Evolutionary conservation across 352 stramenopile genomes (phyloP).

Genomic region (Stramenopiles sp.): DNA sequence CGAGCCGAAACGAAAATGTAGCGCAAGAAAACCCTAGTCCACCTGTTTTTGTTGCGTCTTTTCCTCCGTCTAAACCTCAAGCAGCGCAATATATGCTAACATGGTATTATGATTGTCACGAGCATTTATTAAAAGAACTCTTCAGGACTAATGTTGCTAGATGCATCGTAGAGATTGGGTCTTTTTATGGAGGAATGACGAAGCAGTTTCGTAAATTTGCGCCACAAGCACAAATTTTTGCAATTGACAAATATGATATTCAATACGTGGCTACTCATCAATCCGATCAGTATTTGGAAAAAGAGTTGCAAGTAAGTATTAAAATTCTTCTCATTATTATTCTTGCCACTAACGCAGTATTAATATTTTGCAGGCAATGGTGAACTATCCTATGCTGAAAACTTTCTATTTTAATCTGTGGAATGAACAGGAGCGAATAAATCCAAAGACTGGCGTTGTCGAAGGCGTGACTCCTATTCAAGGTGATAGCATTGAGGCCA

Average conservation of each 20-base stretch:
- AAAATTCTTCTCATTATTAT: too few relatives aligned
- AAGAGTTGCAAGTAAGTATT: too few relatives aligned
- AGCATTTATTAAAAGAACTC: neutral
- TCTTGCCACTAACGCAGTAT: too few relatives aligned
- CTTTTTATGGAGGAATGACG: slow-evolving; percentile 20
- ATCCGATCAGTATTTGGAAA: slow-evolving; percentile 18
- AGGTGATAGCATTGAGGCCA: neutral
- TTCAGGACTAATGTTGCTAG: slow-evolving; percentile 1
- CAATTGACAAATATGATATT: slow-evolving; percentile 19
- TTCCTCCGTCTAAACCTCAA: neutral
- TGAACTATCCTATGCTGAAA: slow-evolving; percentile 13
- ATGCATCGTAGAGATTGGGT: slow-evolving; percentile 20
- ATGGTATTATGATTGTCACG: neutral
- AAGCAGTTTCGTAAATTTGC: slow-evolving; percentile 8
- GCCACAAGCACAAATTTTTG: slow-evolving; percentile 19
- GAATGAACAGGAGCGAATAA: neutral
- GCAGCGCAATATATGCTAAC: neutral
- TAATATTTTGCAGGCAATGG: too few relatives aligned
- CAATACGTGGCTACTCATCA: slow-evolving; percentile 17
- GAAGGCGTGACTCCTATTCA: slow-evolving; percentile 15
- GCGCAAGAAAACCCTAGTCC: too few relatives aligned
- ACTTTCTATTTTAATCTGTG: slow-evolving; percentile 20
- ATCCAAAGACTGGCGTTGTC: neutral
- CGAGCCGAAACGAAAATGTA: too few relatives aligned
- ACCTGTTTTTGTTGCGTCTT: too few relatives aligned